Conservation (phyloP, 139 green algal species). For the Chlamydomonas urium region DNA sequence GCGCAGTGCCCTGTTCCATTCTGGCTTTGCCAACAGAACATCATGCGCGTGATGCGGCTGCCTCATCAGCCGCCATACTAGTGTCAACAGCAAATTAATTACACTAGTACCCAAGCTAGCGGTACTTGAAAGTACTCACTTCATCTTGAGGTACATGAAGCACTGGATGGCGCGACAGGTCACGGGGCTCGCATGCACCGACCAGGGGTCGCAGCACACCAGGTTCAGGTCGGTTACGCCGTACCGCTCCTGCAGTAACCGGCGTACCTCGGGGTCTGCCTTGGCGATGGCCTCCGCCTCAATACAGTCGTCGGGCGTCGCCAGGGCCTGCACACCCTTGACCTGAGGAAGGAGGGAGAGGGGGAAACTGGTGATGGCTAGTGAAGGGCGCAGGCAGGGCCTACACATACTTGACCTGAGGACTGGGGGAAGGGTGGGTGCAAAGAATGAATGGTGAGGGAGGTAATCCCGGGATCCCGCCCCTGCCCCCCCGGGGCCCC, state of each 20-base stretch:
- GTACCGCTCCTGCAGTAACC: constrained; percentile 38
- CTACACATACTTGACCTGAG: not conserved
- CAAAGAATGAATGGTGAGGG: not conserved
- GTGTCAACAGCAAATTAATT: too few species aligned
- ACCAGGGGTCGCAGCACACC: constrained; percentile 45
- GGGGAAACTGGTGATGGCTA: not conserved
- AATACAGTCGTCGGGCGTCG: constrained; percentile 52
- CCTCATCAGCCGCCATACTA: too few species aligned
- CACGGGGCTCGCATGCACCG: constrained; percentile 32
- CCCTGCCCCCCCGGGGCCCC: too few species aligned
- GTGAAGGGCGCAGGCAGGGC: not conserved
- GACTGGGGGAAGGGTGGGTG: not conserved
- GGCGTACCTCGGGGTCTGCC: constrained; percentile 19
- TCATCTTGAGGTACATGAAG: constrained; percentile 52
- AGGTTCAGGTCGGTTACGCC: constrained; percentile 32
- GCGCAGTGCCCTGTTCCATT: not conserved
- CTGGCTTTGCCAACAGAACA: too few species aligned
- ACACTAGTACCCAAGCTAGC: too few species aligned
- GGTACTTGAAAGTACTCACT: too few species aligned
- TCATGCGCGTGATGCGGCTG: too few species aligned
- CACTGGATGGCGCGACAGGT: constrained; percentile 44
- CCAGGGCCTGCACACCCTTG: constrained; percentile 32
- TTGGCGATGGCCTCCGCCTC: constrained; percentile 45
- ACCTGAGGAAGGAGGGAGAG: not conserved
- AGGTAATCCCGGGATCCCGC: too few species aligned